Evolutionary conservation across 2,329 filamentous ascomycete species (phyloP).

Genomic region (Lasiodiplodia citricola): DNA sequence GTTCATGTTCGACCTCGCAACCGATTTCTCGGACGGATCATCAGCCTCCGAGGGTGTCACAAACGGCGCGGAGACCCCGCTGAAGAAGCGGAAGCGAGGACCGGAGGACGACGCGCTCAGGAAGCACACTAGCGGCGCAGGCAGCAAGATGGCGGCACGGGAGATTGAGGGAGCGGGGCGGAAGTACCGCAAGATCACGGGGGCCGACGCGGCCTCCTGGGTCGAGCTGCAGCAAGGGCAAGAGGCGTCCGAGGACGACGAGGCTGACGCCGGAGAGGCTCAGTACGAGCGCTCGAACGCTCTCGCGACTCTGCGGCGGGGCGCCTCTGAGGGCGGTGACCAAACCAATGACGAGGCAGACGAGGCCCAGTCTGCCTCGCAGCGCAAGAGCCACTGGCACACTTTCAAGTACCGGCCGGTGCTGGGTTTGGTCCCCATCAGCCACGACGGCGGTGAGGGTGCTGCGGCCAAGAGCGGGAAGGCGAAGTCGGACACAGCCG

Average conservation of each 20-base stretch:
- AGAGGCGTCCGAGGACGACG: constrained; percentile 37
- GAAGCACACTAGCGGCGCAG: constrained; percentile 59
- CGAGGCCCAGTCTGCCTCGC: constrained; percentile 33
- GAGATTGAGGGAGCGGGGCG: constrained; percentile 53
- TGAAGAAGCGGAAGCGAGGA: constrained; percentile 34
- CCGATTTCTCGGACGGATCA: constrained; percentile 61
- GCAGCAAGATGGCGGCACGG: constrained; percentile 55
- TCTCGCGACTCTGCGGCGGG: constrained; percentile 37
- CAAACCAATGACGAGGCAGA: constrained; percentile 28
- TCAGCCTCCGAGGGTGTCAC: constrained; percentile 26
- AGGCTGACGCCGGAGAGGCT: constrained; percentile 44
- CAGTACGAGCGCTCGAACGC: constrained; percentile 39
- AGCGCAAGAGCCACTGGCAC: constrained; percentile 64
- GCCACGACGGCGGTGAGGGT: constrained; percentile 55
- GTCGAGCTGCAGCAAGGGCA: constrained; percentile 35
- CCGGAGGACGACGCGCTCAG: constrained; percentile 48
- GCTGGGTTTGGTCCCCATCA: constrained; percentile 71
- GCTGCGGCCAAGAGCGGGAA: constrained; percentile 34
- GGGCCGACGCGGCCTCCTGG: constrained; percentile 43
- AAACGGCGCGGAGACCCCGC: constrained; percentile 34
- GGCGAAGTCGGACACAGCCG: constrained; percentile 32
- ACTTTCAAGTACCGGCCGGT: constrained; percentile 96
- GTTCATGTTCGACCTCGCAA: constrained; percentile 86
- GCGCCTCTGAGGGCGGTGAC: constrained; percentile 32
- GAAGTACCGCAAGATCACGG: constrained; percentile 56